Evolutionary conservation across 495 filamentous ascomycete species (phyloP), one percentile per base, ranked within the genome.

Genomic region (Tuber brumale): DNA sequence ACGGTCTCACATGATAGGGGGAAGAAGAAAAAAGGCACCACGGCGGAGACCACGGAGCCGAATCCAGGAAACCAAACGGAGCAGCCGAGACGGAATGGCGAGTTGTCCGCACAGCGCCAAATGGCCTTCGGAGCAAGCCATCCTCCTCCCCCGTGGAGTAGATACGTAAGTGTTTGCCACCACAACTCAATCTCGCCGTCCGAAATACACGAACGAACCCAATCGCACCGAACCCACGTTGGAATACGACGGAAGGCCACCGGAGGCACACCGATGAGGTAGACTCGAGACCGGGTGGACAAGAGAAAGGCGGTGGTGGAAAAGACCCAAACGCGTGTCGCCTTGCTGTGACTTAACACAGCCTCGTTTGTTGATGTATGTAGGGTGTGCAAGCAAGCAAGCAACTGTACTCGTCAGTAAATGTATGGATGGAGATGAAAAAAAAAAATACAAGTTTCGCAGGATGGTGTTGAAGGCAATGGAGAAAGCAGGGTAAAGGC

Each of bases 401-500:
- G 27, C 10, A 66, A 66, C 57, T 66, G 18, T 31, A 66, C 57
- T 66, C 57, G 57, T 66, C 57, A 66, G 57, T 66, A 66, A 66
- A 18, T 31, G 57, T 66, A 7, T 66, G 57, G 57, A 66, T 31
- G 27, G 57, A 31, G 57, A 9, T 66, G 57, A 66, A 66, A 66
- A 66, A 66, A 66, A 31, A 5, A 27, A 27, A 57, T 27, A 57
- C 8, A 14, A 2, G 57, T 66, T 66, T 66, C 31, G 57, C 3
- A 4, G 16, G 57, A 66, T 66, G 57, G 57, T 66, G 57, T 66
- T 66, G 57, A 66, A 66, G 57, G 57, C 31, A 8, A 66, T 18
- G 3, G 57, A 66, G 57, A n/a, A 66, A 19, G 57, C 9, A 66
- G 57, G 57, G 57, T 18, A 8, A 66, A 66, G 57, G 57, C 57